A percentile compares a stretch with the other conserved stretches of the same genome.
phyloP scores from a whole-genome alignment of 2,329 filamentous ascomycete species.

The Juglanconis juglandina region DNA sequence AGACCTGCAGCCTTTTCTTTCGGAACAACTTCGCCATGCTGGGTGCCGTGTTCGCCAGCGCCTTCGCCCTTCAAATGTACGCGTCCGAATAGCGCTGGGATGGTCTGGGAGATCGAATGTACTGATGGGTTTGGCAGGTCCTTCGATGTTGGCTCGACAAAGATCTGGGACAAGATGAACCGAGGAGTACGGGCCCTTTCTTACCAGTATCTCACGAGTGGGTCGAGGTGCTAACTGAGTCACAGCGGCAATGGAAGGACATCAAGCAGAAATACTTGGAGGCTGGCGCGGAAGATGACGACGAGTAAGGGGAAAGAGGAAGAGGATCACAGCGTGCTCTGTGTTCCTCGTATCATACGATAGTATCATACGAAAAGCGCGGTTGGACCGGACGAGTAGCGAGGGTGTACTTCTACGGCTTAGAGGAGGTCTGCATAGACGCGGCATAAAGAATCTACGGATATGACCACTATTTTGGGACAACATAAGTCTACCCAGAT shows the following conservation, averaged over 20 bases:
- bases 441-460: conserved; percentile 5
- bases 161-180: conserved; percentile 88
- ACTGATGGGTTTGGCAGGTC: conserved; percentile 50
- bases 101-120: not conserved
- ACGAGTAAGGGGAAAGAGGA: not conserved
- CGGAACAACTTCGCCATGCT: conserved; percentile 87
- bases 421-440: conserved; percentile 18
- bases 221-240: conserved; percentile 1
- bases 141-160: conserved; percentile 79
- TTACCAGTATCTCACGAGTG: conserved; percentile 57
- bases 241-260: conserved; percentile 99
- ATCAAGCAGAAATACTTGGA: conserved; percentile 87
- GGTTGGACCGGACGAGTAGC: not conserved
- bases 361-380: not conserved
- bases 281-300: conserved; percentile 57
- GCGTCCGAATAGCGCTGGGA: conserved; percentile 32
- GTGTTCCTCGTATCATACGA: not conserved
- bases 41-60: conserved; percentile 76
- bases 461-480: not conserved
- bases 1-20: conserved; percentile 67
- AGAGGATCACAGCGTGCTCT: not conserved
- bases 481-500: not conserved
- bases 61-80: conserved; percentile 93
- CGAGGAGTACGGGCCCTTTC: conserved; percentile 46
- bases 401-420: conserved; percentile 15